These are phyloP conservation scores for Tylopilus balloui DNA, from an alignment of 768 basidiomycete species.

Conservation along the genomic window DNA sequence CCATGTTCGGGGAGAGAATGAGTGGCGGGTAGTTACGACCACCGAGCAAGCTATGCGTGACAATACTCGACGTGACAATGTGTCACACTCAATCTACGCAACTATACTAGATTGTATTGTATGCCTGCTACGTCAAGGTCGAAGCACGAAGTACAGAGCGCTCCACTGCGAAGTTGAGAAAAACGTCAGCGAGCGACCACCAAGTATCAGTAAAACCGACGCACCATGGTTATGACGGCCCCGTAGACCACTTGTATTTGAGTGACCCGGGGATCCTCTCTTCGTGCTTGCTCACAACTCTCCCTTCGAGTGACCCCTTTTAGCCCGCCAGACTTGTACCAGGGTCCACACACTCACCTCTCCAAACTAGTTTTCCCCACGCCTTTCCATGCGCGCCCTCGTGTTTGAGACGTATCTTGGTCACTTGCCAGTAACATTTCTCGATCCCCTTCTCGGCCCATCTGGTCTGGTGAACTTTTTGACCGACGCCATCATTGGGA, in stretches of 20 bases:
- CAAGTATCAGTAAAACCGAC: neutral
- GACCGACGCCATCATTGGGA: slow-evolving; percentile 64
- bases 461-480: slow-evolving; percentile 64
- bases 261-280: slow-evolving; percentile 65
- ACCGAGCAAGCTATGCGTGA: slow-evolving; percentile 11
- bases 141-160: neutral
- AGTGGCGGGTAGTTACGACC: neutral
- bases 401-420: slow-evolving; percentile 63
- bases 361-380: slow-evolving; percentile 80
- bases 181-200: neutral
- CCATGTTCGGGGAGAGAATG: slow-evolving; percentile 37
- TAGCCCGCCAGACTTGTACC: slow-evolving; percentile 3
- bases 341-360: slow-evolving; percentile 45
- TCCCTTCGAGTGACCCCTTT: slow-evolving; percentile 39
- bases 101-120: neutral
- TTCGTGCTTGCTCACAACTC: slow-evolving; percentile 53
- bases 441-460: slow-evolving; percentile 67
- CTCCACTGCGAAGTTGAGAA: neutral
- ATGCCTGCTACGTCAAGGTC: neutral
- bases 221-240: slow-evolving; percentile 33
- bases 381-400: slow-evolving; percentile 76
- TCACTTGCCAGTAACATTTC: slow-evolving; percentile 73
- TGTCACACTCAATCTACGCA: neutral
- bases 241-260: slow-evolving; percentile 71
- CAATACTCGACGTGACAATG: slow-evolving; percentile 1